phyloP scores from a whole-genome alignment of 2,329 filamentous ascomycete species.

The Hymenotorrendiella dingleyae region DNA sequence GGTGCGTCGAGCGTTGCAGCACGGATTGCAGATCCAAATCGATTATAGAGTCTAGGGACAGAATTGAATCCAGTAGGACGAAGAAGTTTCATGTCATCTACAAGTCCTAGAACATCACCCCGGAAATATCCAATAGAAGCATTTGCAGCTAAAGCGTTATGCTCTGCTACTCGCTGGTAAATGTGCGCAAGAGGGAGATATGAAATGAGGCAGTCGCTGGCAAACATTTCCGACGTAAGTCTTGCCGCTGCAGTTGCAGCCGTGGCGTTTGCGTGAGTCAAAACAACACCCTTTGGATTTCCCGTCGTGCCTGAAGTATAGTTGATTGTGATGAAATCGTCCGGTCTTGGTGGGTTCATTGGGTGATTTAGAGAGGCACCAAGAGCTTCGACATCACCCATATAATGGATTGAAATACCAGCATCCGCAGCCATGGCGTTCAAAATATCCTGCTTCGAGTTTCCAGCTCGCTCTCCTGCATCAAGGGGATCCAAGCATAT shows the following conservation, averaged over 20 bases:
- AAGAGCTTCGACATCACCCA: conserved; percentile 74
- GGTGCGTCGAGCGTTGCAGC: conserved; percentile 70
- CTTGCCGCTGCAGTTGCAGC: conserved; percentile 61
- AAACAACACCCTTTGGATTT: conserved; percentile 73
- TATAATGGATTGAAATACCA: conserved; percentile 73
- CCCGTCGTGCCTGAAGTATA: conserved; percentile 86
- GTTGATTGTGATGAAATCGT: conserved; percentile 83
- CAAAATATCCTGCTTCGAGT: conserved; percentile 75
- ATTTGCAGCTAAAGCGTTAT: conserved; percentile 65
- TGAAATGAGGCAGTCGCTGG: conserved; percentile 64
- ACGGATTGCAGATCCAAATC: conserved; percentile 79
- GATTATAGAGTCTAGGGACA: conserved; percentile 86
- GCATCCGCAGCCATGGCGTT: conserved; percentile 66
- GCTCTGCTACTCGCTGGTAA: conserved; percentile 79
- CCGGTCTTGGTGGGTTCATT: conserved; percentile 63
- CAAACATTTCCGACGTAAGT: conserved; percentile 42
- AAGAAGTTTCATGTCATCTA: conserved; percentile 86
- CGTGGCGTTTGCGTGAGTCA: conserved; percentile 78
- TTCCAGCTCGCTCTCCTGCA: conserved; percentile 66
- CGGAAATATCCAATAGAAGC: conserved; percentile 86
- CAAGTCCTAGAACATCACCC: conserved; percentile 77
- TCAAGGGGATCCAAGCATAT: conserved; percentile 80
- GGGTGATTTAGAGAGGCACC: conserved; percentile 65
- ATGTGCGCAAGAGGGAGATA: conserved; percentile 95
- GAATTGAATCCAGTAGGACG: conserved; percentile 79